Percentiles rank a stretch among this genome's conserved stretches.
Evolutionary conservation across 257 asterid species (phyloP).

Genomic region (Capsicum baccatum): DNA sequence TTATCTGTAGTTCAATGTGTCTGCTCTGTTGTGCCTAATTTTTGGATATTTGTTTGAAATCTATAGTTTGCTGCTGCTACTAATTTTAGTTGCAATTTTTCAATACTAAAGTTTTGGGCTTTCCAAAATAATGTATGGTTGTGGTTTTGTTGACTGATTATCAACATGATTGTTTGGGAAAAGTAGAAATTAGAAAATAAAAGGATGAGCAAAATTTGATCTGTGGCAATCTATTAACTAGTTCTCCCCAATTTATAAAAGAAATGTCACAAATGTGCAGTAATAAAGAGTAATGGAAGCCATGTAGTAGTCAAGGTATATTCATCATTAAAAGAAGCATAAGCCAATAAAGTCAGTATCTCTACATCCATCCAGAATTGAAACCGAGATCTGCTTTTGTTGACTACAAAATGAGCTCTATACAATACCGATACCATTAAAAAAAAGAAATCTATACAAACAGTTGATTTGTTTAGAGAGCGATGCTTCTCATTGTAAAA

Average conservation of each 20-base stretch:
- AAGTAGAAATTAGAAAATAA: too few relatives aligned
- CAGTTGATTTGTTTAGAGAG: constrained; percentile 6
- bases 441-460: neutral
- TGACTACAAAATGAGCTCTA: neutral
- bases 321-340: neutral
- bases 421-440: neutral
- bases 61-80: neutral
- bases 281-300: neutral
- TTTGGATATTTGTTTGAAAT: neutral
- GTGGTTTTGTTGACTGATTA: constrained; percentile 19
- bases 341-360: neutral
- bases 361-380: neutral
- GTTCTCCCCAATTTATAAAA: neutral
- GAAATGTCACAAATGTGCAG: neutral
- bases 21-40: neutral
- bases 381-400: neutral
- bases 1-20: too few relatives aligned
- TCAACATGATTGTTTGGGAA: neutral
- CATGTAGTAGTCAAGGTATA: neutral
- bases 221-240: neutral
- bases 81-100: neutral
- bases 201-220: neutral
- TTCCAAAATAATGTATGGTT: too few relatives aligned
- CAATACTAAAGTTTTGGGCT: neutral
- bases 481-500: neutral